Percentiles rank a stretch among this genome's conserved stretches.
phyloP scores from a whole-genome alignment of 73 alveolate genomes.

The Paraurostyla sp. region DNA sequence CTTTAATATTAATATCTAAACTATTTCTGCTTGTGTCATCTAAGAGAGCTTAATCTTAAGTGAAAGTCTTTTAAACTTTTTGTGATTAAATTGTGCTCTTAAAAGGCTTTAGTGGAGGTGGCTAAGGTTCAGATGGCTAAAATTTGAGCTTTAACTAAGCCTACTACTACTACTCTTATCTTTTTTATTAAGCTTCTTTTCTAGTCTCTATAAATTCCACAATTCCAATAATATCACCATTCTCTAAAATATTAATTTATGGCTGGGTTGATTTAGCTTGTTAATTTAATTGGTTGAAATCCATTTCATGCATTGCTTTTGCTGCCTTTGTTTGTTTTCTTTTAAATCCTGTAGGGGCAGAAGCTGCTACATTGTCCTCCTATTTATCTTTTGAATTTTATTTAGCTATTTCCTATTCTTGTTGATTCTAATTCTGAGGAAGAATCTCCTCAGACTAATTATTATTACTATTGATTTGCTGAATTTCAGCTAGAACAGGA shows the following conservation, averaged over 20 bases:
- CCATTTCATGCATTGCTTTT: conserved; percentile 28
- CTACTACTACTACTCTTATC: not conserved
- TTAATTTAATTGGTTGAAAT: not conserved
- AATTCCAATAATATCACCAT: not conserved
- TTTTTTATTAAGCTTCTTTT: not conserved
- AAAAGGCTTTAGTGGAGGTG: not conserved
- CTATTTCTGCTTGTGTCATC: not conserved
- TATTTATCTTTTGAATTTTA: too few species aligned
- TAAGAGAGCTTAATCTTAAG: not conserved
- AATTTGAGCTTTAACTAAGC: not conserved
- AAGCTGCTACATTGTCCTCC: too few species aligned
- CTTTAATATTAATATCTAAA: not conserved
- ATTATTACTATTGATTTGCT: too few species aligned
- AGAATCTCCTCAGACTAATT: too few species aligned
- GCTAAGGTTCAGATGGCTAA: too few species aligned
- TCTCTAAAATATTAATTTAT: not conserved
- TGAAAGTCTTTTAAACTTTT: not conserved
- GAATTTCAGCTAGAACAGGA: too few species aligned
- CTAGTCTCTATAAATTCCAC: conserved; percentile 30
- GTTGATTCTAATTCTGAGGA: too few species aligned
- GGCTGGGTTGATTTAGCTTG: not conserved
- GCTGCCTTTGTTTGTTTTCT: not conserved
- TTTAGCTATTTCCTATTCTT: too few species aligned
- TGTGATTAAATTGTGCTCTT: not conserved
- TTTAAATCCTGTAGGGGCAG: not conserved